A percentile compares a stretch with the other conserved stretches of the same genome.
phyloP scores from a whole-genome alignment of 1,284 basidiomycete species.

The Xanthoconium separans region DNA sequence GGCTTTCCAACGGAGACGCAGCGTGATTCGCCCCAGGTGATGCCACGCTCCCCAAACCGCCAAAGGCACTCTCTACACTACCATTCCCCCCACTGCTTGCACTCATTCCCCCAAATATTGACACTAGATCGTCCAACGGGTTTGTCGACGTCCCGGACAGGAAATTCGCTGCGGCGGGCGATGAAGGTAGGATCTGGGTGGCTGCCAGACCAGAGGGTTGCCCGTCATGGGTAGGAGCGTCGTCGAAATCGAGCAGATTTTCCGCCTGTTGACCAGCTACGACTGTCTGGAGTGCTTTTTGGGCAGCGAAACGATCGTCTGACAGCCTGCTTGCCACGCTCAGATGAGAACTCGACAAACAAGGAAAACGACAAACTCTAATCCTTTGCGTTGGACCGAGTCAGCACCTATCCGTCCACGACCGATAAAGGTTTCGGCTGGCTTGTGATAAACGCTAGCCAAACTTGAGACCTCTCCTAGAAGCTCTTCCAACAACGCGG shows the following conservation, averaged over 20 bases:
- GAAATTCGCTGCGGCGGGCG: conserved; percentile 69
- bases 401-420: conserved; percentile 84
- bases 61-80: conserved; percentile 8
- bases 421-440: conserved; percentile 88
- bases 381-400: conserved; percentile 67
- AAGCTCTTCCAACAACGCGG: conserved; percentile 91
- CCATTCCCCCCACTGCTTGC: conserved; percentile 2
- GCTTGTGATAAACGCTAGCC: conserved; percentile 95
- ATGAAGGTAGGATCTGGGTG: conserved; percentile 66
- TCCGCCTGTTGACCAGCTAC: conserved; percentile 89
- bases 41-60: conserved; percentile 13
- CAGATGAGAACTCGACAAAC: conserved; percentile 2
- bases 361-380: conserved; percentile 60
- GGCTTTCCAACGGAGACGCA: conserved; percentile 13
- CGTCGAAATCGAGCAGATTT: conserved; percentile 93
- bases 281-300: conserved; percentile 88
- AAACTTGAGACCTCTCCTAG: conserved; percentile 84
- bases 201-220: conserved; percentile 72
- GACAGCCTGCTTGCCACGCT: conserved; percentile 35
- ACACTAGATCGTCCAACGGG: conserved; percentile 88
- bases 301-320: conserved; percentile 68
- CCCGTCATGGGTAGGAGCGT: conserved; percentile 57
- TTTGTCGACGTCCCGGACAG: conserved; percentile 75
- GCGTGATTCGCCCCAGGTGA: conserved; percentile 3
- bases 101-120: conserved; percentile 71